Percentiles rank a stretch among this genome's conserved stretches.
phyloP scores from a whole-genome alignment of 176 grass and related monocot species.

The Cenchrus purpureus region DNA sequence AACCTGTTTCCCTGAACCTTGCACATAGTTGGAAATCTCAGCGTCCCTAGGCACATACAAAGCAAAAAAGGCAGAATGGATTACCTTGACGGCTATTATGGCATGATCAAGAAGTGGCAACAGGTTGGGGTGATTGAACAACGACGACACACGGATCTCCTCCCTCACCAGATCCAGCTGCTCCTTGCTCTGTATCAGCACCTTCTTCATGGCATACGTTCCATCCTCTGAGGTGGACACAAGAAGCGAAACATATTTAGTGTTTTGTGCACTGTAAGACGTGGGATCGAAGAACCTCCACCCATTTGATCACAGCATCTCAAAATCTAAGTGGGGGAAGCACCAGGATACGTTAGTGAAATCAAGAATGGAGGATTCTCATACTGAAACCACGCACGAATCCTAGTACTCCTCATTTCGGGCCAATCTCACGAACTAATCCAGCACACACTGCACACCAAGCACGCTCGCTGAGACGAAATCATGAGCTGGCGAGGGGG shows the following conservation, averaged over 20 bases:
- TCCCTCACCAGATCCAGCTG: constrained; percentile 92
- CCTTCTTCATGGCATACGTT: constrained; percentile 90
- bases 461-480: constrained; percentile 4
- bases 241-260: background rate
- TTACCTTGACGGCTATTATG: constrained; percentile 82
- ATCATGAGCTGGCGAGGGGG: background rate
- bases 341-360: background rate
- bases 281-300: background rate
- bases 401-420: background rate
- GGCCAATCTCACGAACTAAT: background rate
- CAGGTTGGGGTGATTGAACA: constrained; percentile 86
- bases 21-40: background rate
- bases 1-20: constrained; percentile 14
- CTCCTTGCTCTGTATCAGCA: constrained; percentile 87
- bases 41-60: background rate
- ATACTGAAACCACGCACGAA: background rate
- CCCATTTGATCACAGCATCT: background rate
- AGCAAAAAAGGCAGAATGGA: background rate
- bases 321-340: background rate
- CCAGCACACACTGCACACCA: background rate
- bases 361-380: background rate
- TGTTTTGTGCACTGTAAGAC: background rate
- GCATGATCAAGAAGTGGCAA: constrained; percentile 88
- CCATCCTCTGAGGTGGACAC: constrained; percentile 70
- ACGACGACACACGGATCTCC: constrained; percentile 83